These are phyloP conservation scores for Lasiodiplodia hormozganensis DNA, from an alignment of 2,329 filamentous ascomycete genomes.

Conservation along the genomic window DNA sequence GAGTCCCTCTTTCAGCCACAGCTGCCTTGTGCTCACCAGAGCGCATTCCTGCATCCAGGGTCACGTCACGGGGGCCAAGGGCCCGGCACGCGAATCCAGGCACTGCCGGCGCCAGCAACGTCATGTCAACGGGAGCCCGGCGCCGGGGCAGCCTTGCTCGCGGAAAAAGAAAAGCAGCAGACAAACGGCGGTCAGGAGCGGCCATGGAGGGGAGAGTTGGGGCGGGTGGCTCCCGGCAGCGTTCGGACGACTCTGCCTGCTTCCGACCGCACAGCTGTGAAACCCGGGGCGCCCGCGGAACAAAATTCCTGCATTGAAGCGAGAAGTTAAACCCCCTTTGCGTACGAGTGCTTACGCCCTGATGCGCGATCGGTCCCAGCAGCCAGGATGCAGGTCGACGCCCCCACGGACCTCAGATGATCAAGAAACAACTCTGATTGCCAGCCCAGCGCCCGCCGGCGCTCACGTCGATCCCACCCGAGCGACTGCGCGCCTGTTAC, in stretches of 20 bases:
- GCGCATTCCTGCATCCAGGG: constrained; percentile 26
- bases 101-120: constrained; percentile 10
- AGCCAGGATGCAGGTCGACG: constrained; percentile 42
- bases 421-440: constrained; percentile 30
- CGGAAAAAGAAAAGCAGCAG: constrained; percentile 21
- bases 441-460: constrained; percentile 7
- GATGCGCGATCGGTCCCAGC: constrained; percentile 35
- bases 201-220: constrained; percentile 14
- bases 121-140: constrained; percentile 12
- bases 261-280: constrained; percentile 25
- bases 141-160: neutral
- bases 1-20: constrained; percentile 25
- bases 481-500: constrained; percentile 11
- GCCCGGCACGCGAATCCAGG: constrained; percentile 16
- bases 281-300: constrained; percentile 28
- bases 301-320: constrained; percentile 32
- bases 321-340: constrained; percentile 31
- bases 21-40: constrained; percentile 17
- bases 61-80: constrained; percentile 28
- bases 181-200: constrained; percentile 29
- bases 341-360: constrained; percentile 30
- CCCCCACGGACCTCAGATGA: constrained; percentile 38
- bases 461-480: constrained; percentile 19
- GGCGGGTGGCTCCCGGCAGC: constrained; percentile 16
- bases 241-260: constrained; percentile 28